phyloP scores from a whole-genome alignment of 2,329 filamentous ascomycete genomes.

The Didymella sp. region DNA sequence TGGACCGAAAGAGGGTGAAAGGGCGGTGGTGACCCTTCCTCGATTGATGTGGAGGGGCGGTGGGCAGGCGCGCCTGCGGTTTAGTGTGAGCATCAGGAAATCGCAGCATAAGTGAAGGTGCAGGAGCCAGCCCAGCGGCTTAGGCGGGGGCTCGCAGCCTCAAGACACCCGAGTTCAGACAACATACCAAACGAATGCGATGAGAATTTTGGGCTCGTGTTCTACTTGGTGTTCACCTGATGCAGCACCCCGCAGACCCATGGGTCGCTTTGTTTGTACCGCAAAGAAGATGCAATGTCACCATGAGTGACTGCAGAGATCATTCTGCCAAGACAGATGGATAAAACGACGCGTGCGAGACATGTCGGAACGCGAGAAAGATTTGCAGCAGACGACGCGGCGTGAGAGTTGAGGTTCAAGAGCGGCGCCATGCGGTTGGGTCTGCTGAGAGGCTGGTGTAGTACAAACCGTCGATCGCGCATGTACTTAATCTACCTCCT shows the following conservation, averaged over 20 bases:
- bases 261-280: slow-evolving; percentile 7
- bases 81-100: slow-evolving; percentile 13
- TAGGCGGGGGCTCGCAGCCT: slow-evolving; percentile 1
- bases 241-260: slow-evolving; percentile 1
- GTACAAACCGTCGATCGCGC: slow-evolving; percentile 11
- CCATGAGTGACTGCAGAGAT: background rate
- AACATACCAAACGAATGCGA: slow-evolving; percentile 2
- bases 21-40: background rate
- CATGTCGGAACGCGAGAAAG: slow-evolving; percentile 3
- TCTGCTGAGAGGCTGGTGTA: slow-evolving; percentile 23
- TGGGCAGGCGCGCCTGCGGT: slow-evolving; percentile 14
- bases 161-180: background rate
- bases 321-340: background rate
- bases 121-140: slow-evolving; percentile 1
- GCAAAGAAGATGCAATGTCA: background rate
- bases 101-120: slow-evolving; percentile 15
- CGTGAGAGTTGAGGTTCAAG: slow-evolving; percentile 16
- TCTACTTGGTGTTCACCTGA: slow-evolving; percentile 10
- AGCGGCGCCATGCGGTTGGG: slow-evolving; percentile 16
- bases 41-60: background rate
- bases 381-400: slow-evolving; percentile 15
- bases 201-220: slow-evolving; percentile 5
- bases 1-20: slow-evolving; percentile 1
- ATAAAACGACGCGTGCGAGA: slow-evolving; percentile 9
- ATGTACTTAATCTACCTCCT: background rate